A percentile compares a stretch with the other conserved stretches of the same genome.
phyloP scores from a whole-genome alignment of 768 basidiomycete species.

The Boletus insuetus region DNA sequence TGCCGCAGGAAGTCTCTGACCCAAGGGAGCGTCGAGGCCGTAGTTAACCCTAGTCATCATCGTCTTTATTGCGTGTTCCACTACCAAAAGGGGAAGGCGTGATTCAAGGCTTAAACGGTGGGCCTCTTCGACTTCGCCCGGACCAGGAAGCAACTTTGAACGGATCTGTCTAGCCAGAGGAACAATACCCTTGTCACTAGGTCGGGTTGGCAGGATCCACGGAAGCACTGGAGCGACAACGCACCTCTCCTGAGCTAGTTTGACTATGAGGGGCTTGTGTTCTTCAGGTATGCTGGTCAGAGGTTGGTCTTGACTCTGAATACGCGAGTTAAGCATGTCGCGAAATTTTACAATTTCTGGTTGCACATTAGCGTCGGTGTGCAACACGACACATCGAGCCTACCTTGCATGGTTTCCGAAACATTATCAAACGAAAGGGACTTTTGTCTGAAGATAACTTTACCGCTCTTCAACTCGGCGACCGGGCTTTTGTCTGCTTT shows the following conservation, averaged over 20 bases:
- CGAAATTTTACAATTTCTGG: conserved; percentile 78
- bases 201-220: conserved; percentile 9
- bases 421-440: conserved; percentile 69
- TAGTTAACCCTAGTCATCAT: conserved; percentile 76
- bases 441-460: conserved; percentile 75
- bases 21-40: conserved; percentile 56
- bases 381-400: conserved; percentile 12
- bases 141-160: conserved; percentile 60
- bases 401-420: conserved; percentile 81
- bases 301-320: conserved; percentile 46
- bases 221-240: not conserved
- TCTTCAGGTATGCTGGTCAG: conserved; percentile 62
- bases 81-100: conserved; percentile 40
- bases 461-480: conserved; percentile 74
- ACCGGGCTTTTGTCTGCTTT: conserved; percentile 42
- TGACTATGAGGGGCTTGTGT: conserved; percentile 72
- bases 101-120: conserved; percentile 34
- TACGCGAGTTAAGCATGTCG: conserved; percentile 59
- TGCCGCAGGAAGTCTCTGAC: conserved; percentile 56
- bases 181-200: conserved; percentile 68
- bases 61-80: conserved; percentile 65
- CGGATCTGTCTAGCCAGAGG: conserved; percentile 69
- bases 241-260: conserved; percentile 85
- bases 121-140: conserved; percentile 52
- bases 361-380: not conserved